phyloP scores from a whole-genome alignment of 2,329 filamentous ascomycete genomes.

The Alternaria incomplexa region DNA sequence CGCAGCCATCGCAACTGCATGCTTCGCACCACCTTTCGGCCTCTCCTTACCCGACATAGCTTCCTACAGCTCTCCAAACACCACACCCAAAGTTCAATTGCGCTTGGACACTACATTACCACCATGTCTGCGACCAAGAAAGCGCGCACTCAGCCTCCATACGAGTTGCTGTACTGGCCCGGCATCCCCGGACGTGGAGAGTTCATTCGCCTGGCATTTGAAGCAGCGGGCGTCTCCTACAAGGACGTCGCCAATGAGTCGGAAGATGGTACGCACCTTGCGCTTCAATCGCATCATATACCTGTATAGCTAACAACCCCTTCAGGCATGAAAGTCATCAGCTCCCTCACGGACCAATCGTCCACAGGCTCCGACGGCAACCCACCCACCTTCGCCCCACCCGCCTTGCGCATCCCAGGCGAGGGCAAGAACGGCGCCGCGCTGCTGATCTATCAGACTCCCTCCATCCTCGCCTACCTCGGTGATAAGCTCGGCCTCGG shows the following conservation, averaged over 20 bases:
- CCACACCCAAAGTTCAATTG: neutral
- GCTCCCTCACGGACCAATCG: slow-evolving; percentile 55
- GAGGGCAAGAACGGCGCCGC: slow-evolving; percentile 60
- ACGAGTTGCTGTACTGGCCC: slow-evolving; percentile 76
- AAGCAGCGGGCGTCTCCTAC: slow-evolving; percentile 70
- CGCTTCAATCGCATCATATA: neutral
- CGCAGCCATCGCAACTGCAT: slow-evolving; percentile 3
- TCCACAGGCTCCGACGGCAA: slow-evolving; percentile 60
- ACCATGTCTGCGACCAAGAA: slow-evolving; percentile 35
- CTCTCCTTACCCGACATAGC: neutral
- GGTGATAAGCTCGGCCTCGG: slow-evolving; percentile 65
- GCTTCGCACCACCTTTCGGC: neutral
- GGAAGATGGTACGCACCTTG: slow-evolving; percentile 49
- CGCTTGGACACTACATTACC: neutral
- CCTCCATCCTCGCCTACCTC: slow-evolving; percentile 76
- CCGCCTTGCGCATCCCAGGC: slow-evolving; percentile 62
- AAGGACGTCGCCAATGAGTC: slow-evolving; percentile 63
- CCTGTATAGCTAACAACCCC: neutral
- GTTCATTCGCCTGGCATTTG: slow-evolving; percentile 73
- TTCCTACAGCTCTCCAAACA: neutral
- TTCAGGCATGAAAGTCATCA: slow-evolving; percentile 55
- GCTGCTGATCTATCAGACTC: slow-evolving; percentile 70
- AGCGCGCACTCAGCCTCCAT: slow-evolving; percentile 51
- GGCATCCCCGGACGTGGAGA: slow-evolving; percentile 75
- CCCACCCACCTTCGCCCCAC: slow-evolving; percentile 70